phyloP scores from a whole-genome alignment of 2,329 filamentous ascomycete genomes.

The Claviceps quebecensis region DNA sequence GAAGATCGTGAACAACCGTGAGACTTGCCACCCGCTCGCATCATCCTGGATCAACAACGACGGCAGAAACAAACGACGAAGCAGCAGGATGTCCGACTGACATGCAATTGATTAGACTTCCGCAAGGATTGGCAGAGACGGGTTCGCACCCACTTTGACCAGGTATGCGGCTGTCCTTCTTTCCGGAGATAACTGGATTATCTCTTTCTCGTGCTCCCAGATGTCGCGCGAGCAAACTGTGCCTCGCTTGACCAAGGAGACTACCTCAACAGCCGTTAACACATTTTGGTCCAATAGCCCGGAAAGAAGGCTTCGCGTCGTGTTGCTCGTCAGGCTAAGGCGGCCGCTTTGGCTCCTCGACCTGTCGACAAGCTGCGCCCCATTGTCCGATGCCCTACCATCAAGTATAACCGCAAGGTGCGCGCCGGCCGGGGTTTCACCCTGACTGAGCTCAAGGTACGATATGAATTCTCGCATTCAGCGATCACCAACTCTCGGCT shows the following conservation, averaged over 20 bases:
- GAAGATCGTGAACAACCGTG: constrained; percentile 92
- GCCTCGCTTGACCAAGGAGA: neutral
- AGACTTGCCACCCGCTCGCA: constrained; percentile 19
- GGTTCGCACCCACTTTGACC: constrained; percentile 98
- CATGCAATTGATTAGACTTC: constrained; percentile 54
- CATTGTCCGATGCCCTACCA: constrained; percentile 89
- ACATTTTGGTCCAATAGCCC: constrained; percentile 41
- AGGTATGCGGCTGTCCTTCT: constrained; percentile 50
- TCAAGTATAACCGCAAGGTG: constrained; percentile 99
- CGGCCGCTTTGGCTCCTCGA: constrained; percentile 85
- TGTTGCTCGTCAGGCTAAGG: constrained; percentile 85
- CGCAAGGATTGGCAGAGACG: constrained; percentile 99
- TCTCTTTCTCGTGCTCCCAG: neutral
- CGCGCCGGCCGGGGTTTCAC: constrained; percentile 96
- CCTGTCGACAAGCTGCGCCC: constrained; percentile 95
- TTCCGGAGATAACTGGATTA: neutral
- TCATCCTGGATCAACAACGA: constrained; percentile 13
- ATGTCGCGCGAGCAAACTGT: neutral
- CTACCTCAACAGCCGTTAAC: neutral
- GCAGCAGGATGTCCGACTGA: constrained; percentile 21
- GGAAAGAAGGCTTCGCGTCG: constrained; percentile 92
- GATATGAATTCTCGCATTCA: constrained; percentile 7
- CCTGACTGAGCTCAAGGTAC: constrained; percentile 94
- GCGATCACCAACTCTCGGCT: neutral
- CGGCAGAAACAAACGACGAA: constrained; percentile 8